Evolutionary conservation across 352 stramenopile genomes (phyloP).

Genomic region (Stephanocyclus meneghinianus): DNA sequence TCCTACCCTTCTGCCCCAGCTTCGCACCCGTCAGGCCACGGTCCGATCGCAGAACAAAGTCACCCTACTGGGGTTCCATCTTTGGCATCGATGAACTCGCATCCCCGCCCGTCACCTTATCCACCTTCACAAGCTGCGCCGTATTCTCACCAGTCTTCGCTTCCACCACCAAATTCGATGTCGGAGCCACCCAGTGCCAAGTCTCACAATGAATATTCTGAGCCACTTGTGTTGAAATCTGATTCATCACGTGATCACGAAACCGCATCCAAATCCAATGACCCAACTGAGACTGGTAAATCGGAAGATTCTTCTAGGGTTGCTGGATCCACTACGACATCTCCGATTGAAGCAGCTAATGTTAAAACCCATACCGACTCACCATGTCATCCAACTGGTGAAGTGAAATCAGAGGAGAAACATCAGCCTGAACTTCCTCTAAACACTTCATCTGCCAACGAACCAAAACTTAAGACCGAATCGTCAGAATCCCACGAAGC

Average conservation of each 20-base stretch:
- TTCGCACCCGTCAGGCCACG: constrained; percentile 1
- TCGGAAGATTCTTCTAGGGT: no score
- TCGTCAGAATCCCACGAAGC: neutral
- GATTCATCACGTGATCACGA: no score
- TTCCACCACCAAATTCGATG: neutral
- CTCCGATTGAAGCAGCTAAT: no score
- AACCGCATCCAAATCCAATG: no score
- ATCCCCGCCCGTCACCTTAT: constrained; percentile 1
- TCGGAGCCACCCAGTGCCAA: neutral
- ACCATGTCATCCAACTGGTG: no score
- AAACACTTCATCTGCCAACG: neutral
- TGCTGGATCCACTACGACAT: no score
- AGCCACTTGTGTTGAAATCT: no score
- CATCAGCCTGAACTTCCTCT: no score
- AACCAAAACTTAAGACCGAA: neutral
- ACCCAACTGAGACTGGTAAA: no score
- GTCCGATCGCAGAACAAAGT: neutral
- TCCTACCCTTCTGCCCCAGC: neutral
- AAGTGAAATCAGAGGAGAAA: no score
- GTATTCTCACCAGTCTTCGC: neutral
- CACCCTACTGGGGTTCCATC: neutral
- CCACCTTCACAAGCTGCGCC: neutral
- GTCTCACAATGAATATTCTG: no score
- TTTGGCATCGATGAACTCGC: constrained; percentile 12
- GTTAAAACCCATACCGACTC: no score